Percentiles rank a stretch among this genome's conserved stretches.
phyloP scores from a whole-genome alignment of 1,284 basidiomycete species.

The Mycosarcoma maydis region DNA sequence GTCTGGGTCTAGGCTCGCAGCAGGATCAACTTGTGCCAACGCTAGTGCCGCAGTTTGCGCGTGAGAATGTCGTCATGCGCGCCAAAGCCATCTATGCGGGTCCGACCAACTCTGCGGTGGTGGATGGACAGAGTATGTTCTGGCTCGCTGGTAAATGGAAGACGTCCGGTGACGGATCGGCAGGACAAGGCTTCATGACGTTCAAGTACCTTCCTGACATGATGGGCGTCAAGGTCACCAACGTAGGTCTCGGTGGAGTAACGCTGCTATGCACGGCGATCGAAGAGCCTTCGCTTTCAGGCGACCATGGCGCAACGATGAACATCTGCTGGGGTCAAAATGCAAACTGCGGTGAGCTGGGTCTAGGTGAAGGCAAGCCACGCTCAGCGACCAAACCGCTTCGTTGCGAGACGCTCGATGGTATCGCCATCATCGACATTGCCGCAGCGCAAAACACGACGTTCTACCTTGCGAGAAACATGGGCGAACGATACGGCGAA shows the following conservation, averaged over 20 bases:
- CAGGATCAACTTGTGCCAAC: conserved; percentile 72
- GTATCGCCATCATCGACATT: conserved; percentile 81
- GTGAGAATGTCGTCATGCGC: conserved; percentile 74
- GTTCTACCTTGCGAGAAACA: conserved; percentile 77
- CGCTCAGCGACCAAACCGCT: conserved; percentile 88
- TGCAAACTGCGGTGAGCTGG: conserved; percentile 78
- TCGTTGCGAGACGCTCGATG: conserved; percentile 76
- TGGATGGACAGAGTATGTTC: conserved; percentile 83
- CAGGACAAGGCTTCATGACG: conserved; percentile 48
- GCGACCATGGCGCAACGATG: conserved; percentile 75
- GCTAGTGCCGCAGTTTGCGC: conserved; percentile 60
- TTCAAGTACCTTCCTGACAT: conserved; percentile 61
- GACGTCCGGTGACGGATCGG: conserved; percentile 83
- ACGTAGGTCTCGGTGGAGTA: conserved; percentile 82
- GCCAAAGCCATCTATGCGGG: conserved; percentile 79
- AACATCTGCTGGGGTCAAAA: conserved; percentile 88
- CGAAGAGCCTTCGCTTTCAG: conserved; percentile 69
- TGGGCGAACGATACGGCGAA: conserved; percentile 56
- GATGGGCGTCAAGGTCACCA: conserved; percentile 61
- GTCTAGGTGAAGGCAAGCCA: conserved; percentile 79
- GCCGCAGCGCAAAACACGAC: conserved; percentile 86
- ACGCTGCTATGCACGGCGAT: conserved; percentile 83
- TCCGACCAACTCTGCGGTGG: conserved; percentile 81
- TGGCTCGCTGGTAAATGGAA: conserved; percentile 80
- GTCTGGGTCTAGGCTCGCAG: conserved; percentile 76